These are phyloP conservation scores for Lactarius tabidus DNA, from an alignment of 768 basidiomycete species.

Conservation along the genomic window DNA sequence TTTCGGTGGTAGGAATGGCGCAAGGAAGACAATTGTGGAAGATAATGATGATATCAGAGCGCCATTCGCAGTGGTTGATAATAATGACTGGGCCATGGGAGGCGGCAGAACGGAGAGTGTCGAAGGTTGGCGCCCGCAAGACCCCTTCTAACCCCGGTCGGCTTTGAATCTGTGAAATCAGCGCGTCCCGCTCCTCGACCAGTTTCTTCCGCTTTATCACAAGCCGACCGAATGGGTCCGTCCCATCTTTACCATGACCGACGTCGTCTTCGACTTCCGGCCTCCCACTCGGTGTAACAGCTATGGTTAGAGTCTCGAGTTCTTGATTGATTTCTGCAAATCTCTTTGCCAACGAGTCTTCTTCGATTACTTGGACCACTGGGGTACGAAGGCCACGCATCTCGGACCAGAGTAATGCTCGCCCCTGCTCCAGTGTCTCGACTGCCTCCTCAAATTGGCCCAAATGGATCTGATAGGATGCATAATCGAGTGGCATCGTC, in stretches of 20 bases:
- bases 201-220: neutral
- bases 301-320: constrained; percentile 3
- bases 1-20: neutral
- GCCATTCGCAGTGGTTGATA: constrained; percentile 12
- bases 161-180: constrained; percentile 1
- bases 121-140: neutral
- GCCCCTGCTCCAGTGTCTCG: neutral
- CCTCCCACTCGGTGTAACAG: neutral
- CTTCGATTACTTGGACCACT: neutral
- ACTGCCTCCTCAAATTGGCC: constrained; percentile 2
- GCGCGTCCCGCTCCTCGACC: neutral
- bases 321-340: neutral
- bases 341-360: neutral
- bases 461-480: neutral
- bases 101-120: constrained; percentile 4
- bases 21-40: neutral
- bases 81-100: neutral
- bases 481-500: neutral
- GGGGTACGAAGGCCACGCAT: neutral
- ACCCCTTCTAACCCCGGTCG: neutral
- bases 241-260: neutral
- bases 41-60: constrained; percentile 17
- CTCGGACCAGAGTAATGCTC: neutral
- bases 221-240: constrained; percentile 6
- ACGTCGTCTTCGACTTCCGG: neutral